Conservation (phyloP, 2,329 filamentous ascomycete species). For the Neofusicoccum laricinum region DNA sequence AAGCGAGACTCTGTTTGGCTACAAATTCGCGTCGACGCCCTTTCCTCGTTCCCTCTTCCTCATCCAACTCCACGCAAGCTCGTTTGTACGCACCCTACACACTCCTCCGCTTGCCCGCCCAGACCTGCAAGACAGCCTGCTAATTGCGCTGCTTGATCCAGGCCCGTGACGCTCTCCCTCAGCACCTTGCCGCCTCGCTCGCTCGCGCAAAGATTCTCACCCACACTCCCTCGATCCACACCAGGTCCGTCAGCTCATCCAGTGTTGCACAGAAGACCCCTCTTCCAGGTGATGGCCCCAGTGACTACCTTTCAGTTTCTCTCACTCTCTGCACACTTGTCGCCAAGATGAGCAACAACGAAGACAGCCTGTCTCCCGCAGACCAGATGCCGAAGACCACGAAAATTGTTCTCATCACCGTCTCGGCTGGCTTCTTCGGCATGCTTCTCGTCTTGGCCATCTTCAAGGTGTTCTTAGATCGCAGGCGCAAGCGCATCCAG, state of each 20-base stretch:
- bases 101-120: not conserved
- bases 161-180: not conserved
- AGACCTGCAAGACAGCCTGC: not conserved
- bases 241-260: not conserved
- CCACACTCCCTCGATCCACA: not conserved
- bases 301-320: not conserved
- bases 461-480: not conserved
- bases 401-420: not conserved
- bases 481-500: not conserved
- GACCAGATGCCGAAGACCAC: not conserved
- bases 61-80: not conserved
- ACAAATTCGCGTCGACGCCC: not conserved
- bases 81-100: not conserved
- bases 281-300: not conserved
- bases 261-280: not conserved
- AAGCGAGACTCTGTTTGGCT: not conserved
- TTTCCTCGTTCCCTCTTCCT: not conserved
- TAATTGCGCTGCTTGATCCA: too few relatives aligned
- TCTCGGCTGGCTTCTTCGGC: not conserved
- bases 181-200: not conserved
- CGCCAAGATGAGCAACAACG: not conserved
- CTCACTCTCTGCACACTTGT: too few relatives aligned
- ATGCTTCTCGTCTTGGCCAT: not conserved
- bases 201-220: not conserved
- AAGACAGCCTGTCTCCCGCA: not conserved